These are phyloP conservation scores for Monosporascus sp. DNA, from an alignment of 2,329 filamentous ascomycete species.

Conservation along the genomic window DNA sequence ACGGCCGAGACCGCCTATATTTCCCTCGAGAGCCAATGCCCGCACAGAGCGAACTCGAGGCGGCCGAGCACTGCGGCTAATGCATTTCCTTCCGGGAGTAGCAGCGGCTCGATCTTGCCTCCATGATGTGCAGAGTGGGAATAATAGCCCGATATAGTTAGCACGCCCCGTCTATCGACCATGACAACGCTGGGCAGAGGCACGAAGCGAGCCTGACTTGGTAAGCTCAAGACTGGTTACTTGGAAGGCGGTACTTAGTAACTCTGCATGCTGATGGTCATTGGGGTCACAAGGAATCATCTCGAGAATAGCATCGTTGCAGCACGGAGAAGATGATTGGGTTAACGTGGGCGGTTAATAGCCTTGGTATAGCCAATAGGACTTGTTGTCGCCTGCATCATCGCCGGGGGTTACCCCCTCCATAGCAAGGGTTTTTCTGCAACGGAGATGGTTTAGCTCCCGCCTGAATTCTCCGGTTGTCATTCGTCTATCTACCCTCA, in stretches of 20 bases:
- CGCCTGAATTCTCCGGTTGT: not conserved
- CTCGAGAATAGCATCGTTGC: constrained; percentile 12
- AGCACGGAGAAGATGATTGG: not conserved
- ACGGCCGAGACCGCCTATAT: constrained; percentile 27
- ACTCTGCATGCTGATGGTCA: constrained; percentile 15
- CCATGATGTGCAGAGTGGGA: constrained; percentile 25
- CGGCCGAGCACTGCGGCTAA: constrained; percentile 1
- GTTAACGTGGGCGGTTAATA: not conserved
- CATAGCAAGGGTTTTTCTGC: not conserved
- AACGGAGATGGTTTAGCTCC: not conserved
- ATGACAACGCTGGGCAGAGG: constrained; percentile 8
- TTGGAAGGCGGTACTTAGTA: constrained; percentile 16
- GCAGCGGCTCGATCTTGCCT: constrained; percentile 17
- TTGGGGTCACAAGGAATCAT: not conserved
- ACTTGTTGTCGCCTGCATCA: not conserved
- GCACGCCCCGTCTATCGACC: constrained; percentile 8
- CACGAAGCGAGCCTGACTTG: not conserved
- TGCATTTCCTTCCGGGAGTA: constrained; percentile 6
- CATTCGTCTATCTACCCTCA: not conserved
- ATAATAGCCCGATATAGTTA: constrained; percentile 15
- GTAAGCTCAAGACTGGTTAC: not conserved
- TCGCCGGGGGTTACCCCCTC: not conserved
- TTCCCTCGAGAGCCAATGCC: constrained; percentile 16
- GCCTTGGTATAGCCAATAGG: not conserved
- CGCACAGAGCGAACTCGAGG: constrained; percentile 19